Evolutionary conservation across 768 basidiomycete species (phyloP), one percentile per base, ranked within the genome.

Genomic region (Mrakia gelida): DNA sequence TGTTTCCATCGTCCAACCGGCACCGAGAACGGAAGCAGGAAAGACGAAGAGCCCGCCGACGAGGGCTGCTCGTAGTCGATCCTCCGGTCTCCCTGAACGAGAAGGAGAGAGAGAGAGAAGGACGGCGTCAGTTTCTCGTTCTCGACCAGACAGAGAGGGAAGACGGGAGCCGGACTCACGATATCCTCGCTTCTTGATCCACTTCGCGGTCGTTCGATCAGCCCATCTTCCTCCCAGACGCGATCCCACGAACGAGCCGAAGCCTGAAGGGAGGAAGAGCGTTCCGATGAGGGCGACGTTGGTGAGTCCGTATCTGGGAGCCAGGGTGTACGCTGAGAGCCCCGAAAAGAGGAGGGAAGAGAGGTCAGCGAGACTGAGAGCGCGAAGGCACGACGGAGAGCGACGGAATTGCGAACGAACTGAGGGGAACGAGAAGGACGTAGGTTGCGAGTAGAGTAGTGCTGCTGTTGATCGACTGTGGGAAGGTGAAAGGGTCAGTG

Each of bases 211-310:
- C 4, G 71, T 79, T n/a, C 67, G 63, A 76, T 86, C 85, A 11
- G 84, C 83, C 68, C 77, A 80, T 0, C 80, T 3, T 4, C 85
- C 85, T 0, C 83, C 82, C 49, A 84, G 76, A 28, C 83, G 80
- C 0, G 82, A 74, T 13, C 84, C 84, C 43, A 85, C 73, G 45
- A 84, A 77, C 78, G 84, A 85, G 23, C 85, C 85, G 13, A 77
- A 75, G 16, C 85, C 85, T 30, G 78, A 81, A 1, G 81, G 77
- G 38, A 86, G 80, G 75, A 84, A 86, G n/a, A 86, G 81, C 45
- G 78, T 79, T 23, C 85, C 85, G 23, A 82, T 71, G 23, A 86
- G 38, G 0, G 85, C 83, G 13, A 81, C 75, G 78, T 85, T 85
- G 56, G 79, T 79, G 78, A 86, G 84, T 30, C 80, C 71, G 78